Conservation (phyloP, 768 basidiomycete species). For the Termitomyces titanicus region DNA sequence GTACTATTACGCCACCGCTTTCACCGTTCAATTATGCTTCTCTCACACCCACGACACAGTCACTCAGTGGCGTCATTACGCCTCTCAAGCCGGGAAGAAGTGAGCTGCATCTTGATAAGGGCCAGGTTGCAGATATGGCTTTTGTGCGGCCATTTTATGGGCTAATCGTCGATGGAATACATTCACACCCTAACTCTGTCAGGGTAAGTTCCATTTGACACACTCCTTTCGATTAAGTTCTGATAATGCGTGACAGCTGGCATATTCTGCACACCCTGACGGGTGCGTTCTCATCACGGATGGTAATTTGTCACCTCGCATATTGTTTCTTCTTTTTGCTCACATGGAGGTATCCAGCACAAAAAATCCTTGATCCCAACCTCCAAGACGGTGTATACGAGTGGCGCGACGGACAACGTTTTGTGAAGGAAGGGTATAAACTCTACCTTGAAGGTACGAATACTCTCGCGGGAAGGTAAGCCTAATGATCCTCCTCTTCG, state of each 20-base stretch:
- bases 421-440: slow-evolving; percentile 78
- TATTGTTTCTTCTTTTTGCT: background rate
- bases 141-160: slow-evolving; percentile 79
- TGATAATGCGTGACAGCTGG: slow-evolving; percentile 45
- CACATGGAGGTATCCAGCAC: slow-evolving; percentile 44
- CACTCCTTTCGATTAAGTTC: slow-evolving; percentile 1
- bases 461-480: slow-evolving; percentile 85
- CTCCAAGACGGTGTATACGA: slow-evolving; percentile 81
- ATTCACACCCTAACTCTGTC: slow-evolving; percentile 88
- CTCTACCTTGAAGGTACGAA: slow-evolving; percentile 82
- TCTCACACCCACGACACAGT: slow-evolving; percentile 7
- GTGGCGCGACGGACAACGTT: slow-evolving; percentile 81
- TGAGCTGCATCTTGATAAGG: slow-evolving; percentile 43
- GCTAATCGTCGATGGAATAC: slow-evolving; percentile 88
- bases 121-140: slow-evolving; percentile 47
- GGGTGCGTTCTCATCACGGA: slow-evolving; percentile 90
- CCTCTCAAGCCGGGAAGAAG: slow-evolving; percentile 26
- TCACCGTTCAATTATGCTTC: slow-evolving; percentile 33
- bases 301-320: slow-evolving; percentile 40
- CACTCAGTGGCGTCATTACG: slow-evolving; percentile 18
- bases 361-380: slow-evolving; percentile 83
- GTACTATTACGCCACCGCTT: slow-evolving; percentile 51
- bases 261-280: slow-evolving; percentile 78
- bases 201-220: slow-evolving; percentile 45
- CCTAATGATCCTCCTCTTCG: background rate